Evolutionary conservation across 2,329 filamentous ascomycete genomes (phyloP), one percentile per base, ranked within the genome.

Genomic region (Coniochaeta sp.): DNA sequence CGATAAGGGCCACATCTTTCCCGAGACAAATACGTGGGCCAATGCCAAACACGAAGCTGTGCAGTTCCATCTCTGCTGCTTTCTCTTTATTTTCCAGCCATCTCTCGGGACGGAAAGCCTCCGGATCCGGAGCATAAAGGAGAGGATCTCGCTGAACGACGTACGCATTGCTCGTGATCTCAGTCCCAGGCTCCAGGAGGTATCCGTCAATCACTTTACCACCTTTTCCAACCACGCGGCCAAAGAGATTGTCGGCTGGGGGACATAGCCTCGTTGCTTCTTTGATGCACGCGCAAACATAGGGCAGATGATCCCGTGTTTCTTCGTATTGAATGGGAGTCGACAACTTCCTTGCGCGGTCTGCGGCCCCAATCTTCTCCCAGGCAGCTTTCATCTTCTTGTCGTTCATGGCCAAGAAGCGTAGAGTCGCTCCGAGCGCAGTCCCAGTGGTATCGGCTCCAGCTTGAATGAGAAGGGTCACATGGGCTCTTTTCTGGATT

Each of bases 161-260:
- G 79, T 81, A 87, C 0, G 84, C 77, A 62, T 81, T 85, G 69
- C 80, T 84, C 8, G 83, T 84, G 2, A 87, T 78, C 59, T 84
- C 81, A 1, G 81, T 82, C 2, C 83, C 83, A 2, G 78, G 82
- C 0, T 81, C 80, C 4, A 88, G 59, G 47, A 61, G 65, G n/a
- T 67, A 55, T 0, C 63, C 65, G 30, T 66, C 62, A 2, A 72
- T 60, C 4, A 60, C 58, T 0, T 65, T 47, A 0, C 60, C 60
- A 1, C 63, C 52, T 1, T 52, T 59, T 10, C 62, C 62, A 1
- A 54, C 59, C 16, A 65, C 42, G 60, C 61, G 65, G 5, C 63
- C 55, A 3, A 69, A 58, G 6, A 65, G 59, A 36, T 65, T 65
- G 10, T 65, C 62, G 0, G 65, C 64, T 0, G 72, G 72, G 8